Evolutionary conservation across 202 grass and related monocot species (phyloP).

Genomic region (Carex arenaria): DNA sequence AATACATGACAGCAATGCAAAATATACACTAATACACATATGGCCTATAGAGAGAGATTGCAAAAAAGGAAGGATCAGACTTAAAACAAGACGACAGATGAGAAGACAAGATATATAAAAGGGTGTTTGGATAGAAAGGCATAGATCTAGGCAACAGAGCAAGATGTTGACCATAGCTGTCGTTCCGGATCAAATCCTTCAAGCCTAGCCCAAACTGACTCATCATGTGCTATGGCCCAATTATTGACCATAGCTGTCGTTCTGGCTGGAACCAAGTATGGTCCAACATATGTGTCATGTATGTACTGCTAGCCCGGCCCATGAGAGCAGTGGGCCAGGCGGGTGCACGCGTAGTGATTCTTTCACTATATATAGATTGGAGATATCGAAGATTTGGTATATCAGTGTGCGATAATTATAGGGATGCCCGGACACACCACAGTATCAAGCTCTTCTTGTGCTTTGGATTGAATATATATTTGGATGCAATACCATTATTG

Average conservation of each 20-base stretch:
- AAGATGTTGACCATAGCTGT: not conserved
- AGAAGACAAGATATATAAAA: too few species aligned
- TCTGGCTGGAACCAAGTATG: conserved; percentile 29
- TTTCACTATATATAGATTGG: conserved; percentile 29
- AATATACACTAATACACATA: too few species aligned
- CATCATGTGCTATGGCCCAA: conserved; percentile 44
- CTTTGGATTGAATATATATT: conserved; percentile 50
- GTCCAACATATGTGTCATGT: conserved; percentile 30
- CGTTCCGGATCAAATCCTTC: conserved; percentile 33
- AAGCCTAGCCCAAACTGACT: conserved; percentile 22
- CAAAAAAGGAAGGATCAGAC: too few species aligned
- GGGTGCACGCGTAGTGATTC: conserved; percentile 41
- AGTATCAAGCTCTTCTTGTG: conserved; percentile 33
- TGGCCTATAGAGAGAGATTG: too few species aligned
- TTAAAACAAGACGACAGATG: too few species aligned
- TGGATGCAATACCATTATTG: conserved; percentile 54
- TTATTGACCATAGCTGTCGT: conserved; percentile 58
- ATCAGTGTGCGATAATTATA: conserved; percentile 24
- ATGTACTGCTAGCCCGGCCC: conserved; percentile 40
- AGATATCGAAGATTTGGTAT: conserved; percentile 33
- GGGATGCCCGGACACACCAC: conserved; percentile 20
- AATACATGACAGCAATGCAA: too few species aligned
- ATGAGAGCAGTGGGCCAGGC: conserved; percentile 44
- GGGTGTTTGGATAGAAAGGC: too few species aligned
- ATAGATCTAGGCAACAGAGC: too few species aligned